Base-by-base conservation (phyloP, 148 eudicot genomes). In the Mesembryanthemum crystallinum region DNA sequence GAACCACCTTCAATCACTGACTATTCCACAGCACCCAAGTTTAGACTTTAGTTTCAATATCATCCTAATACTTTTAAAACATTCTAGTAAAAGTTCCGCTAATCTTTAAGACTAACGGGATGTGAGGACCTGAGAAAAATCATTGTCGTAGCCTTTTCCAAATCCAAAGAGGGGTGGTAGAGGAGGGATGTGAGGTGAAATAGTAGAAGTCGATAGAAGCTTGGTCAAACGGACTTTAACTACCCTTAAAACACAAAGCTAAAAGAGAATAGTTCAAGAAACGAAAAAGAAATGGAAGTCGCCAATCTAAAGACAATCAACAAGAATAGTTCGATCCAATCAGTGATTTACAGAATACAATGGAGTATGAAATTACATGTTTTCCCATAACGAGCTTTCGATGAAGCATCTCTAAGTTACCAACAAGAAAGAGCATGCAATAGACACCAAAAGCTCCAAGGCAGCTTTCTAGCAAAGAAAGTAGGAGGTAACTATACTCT, bases 361-460 rank as follows among this genome's bases (percentile, higher is more conserved):
- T 69, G 25, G 59, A 57, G 79, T 52, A 45, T 64, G 80, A 42
- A 29, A 80, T 65, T 59, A 63, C 67, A 42, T 71, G 23, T 27
- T 49, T n/a, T 27, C 71, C 77, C 54, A 35, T 74, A 76, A 55
- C 45, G 68, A 66, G 69, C 73, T 58, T 75, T 49, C 55, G 76
- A 76, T 32, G 11, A 65, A 75, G 61, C 55, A 67, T 72, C 73
- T 77, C 79, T 39, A 64, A 76, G n/a, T 28, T 49, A 76, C 1
- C 10, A 11, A 43, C 12, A 11, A 13, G 49, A 45, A 74, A 49
- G 74, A 69, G 67, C 64, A 69, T 77, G 61, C 27, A 35, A 47
- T 30, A 74, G 27, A 12, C 43, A 29, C 20, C 45, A 45, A 76
- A 80, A 58, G 61, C 75, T 55, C 77, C 39, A 61, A 67, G 62